Evolutionary conservation across 371 early-diverging fungal species (phyloP).

Genomic region (Sporodiniella umbellata): DNA sequence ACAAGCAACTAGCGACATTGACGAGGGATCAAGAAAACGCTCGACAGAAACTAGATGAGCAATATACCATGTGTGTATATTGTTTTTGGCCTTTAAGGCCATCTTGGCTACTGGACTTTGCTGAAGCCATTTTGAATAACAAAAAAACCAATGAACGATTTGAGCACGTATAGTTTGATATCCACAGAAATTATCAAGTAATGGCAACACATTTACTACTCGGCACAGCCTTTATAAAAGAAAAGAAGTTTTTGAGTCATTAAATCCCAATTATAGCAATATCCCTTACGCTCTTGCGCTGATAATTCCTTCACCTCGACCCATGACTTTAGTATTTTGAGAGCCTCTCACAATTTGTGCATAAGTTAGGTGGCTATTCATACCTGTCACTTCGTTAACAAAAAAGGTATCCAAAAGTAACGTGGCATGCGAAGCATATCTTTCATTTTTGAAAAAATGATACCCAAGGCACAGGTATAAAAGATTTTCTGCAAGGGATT

Average conservation of each 20-base stretch:
- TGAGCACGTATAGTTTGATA: slow-evolving; percentile 11
- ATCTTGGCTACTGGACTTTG: slow-evolving; percentile 23
- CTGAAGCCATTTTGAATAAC: slow-evolving; percentile 28
- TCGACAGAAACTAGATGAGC: slow-evolving; percentile 30
- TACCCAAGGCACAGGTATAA: slow-evolving; percentile 32
- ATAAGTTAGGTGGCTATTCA: slow-evolving; percentile 42
- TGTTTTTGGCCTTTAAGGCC: slow-evolving; percentile 24
- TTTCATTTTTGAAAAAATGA: slow-evolving; percentile 21
- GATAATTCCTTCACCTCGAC: slow-evolving; percentile 37
- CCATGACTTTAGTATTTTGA: slow-evolving; percentile 23
- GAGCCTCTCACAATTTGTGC: slow-evolving; percentile 37
- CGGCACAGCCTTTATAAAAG: slow-evolving; percentile 15
- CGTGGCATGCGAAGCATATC: slow-evolving; percentile 30
- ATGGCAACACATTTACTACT: slow-evolving; percentile 32
- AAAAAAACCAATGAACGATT: slow-evolving; percentile 24
- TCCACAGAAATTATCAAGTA: slow-evolving; percentile 11
- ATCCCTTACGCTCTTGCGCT: slow-evolving; percentile 31
- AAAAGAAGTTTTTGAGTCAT: not conserved
- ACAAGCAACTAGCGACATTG: slow-evolving; percentile 1
- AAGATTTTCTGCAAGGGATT: slow-evolving; percentile 31
- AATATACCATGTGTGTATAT: slow-evolving; percentile 35
- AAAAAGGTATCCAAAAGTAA: slow-evolving; percentile 30
- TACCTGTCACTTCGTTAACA: slow-evolving; percentile 28
- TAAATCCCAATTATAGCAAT: not conserved
- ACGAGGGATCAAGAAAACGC: slow-evolving; percentile 14